These are phyloP conservation scores for Neofusicoccum umdonicola DNA, from an alignment of 2,329 filamentous ascomycete genomes.

Conservation along the genomic window DNA sequence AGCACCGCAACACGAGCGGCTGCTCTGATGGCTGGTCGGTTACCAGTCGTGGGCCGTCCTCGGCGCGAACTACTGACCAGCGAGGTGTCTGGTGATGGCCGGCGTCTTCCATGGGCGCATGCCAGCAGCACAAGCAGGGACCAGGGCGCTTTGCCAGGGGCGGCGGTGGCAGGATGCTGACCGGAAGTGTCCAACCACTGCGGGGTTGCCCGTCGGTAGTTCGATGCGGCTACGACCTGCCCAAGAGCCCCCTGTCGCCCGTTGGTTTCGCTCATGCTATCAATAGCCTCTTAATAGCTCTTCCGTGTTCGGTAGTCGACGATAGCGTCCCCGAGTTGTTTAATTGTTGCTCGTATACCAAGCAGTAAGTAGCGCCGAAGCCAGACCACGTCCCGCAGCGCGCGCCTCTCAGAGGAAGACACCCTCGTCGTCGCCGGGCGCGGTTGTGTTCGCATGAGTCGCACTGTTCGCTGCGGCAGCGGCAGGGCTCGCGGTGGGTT, in stretches of 20 bases:
- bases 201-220: constrained; percentile 3
- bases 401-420: constrained; percentile 21
- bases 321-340: background rate
- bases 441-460: constrained; percentile 4
- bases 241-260: background rate
- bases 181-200: background rate
- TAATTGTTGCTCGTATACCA: constrained; percentile 2
- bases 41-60: background rate
- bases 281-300: constrained; percentile 5
- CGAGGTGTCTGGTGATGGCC: background rate
- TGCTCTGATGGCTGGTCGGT: background rate
- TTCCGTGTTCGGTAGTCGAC: constrained; percentile 9
- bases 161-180: background rate
- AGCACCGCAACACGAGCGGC: background rate
- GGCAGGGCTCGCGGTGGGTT: constrained; percentile 1
- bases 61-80: background rate
- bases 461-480: constrained; percentile 11
- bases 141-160: background rate
- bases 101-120: constrained; percentile 4
- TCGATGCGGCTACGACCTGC: constrained; percentile 3
- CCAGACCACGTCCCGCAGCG: background rate
- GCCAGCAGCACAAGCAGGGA: background rate
- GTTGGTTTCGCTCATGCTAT: constrained; percentile 4
- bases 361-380: background rate
- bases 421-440: constrained; percentile 20